Evolutionary conservation across 2,329 filamentous ascomycete genomes (phyloP), one percentile per base, ranked within the genome.

Genomic region (Ophiostoma tasmaniense): DNA sequence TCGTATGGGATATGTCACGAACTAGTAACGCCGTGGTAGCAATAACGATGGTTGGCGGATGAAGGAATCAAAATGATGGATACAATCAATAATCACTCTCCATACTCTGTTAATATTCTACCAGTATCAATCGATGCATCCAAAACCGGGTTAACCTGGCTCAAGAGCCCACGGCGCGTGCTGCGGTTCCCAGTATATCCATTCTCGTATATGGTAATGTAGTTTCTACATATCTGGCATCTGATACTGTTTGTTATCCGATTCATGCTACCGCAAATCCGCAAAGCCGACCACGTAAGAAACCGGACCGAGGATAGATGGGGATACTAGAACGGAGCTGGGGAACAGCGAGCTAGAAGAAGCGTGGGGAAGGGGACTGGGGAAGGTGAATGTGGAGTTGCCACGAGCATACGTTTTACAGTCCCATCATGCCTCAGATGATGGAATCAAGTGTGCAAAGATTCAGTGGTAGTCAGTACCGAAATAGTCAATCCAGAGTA

Each of bases 291-390:
- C 17, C 50, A 55, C 50, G 25, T 55, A 8, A 55, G 50, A 55
- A 55, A 55, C 50, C 50, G 50, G 50, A 55, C 50, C 50, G 50
- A 55, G 50, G 50, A 55, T 55, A 55, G 50, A 55, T 55, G 50
- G 50, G 22, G 50, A 3, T 25, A 13, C 22, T 11, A 8, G 17
- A 8, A 52, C 50, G 50, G 50, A 55, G n/a, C 50, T 55, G 50
- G 50, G 50, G 50, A 55, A 45, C 20, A n/a, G 42, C 42, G 42
- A 45, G 42, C 42, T 45, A 45, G 42, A 5, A 42, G 39, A 13
- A 25, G 50, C 50, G 50, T 55, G 50, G 50, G 50, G 50, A 55
- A 28, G 50, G 50, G 22, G 22, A 28, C n/a, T 28, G 50, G 50
- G 50, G n/a, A 55, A 55, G 3, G 13, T 4, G 22, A 10, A 25